Percentiles rank a stretch among this genome's conserved stretches.
phyloP scores from a whole-genome alignment of 306 rosid genomes.

The Corylus heterophylla region DNA sequence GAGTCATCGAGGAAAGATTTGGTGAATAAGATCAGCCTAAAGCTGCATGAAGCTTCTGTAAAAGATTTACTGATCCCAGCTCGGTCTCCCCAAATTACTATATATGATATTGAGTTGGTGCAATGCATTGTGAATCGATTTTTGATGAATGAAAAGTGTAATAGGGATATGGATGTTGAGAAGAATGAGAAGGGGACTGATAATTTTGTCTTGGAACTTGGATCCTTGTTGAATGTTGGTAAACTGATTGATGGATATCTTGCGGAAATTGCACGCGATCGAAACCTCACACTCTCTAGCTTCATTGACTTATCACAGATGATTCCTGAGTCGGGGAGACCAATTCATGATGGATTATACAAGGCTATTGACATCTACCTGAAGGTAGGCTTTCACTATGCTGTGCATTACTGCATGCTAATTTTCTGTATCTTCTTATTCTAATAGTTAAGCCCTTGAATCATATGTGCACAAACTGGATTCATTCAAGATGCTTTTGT shows the following conservation, averaged over 20 bases:
- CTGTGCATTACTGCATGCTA: background rate
- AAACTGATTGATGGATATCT: conserved; percentile 76
- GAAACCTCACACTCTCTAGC: conserved; percentile 54
- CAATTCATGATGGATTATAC: conserved; percentile 82
- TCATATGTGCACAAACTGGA: background rate
- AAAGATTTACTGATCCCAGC: conserved; percentile 80
- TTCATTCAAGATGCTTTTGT: background rate
- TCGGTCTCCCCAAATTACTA: conserved; percentile 60
- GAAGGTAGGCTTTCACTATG: conserved; percentile 54
- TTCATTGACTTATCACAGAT: conserved; percentile 67
- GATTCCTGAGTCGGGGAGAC: conserved; percentile 69
- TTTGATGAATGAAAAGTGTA: conserved; percentile 45
- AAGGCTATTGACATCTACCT: conserved; percentile 74
- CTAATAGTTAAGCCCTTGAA: background rate
- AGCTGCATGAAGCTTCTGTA: conserved; percentile 77
- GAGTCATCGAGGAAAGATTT: conserved; percentile 59
- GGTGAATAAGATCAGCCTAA: conserved; percentile 58
- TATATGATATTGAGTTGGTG: conserved; percentile 69
- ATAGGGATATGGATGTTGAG: conserved; percentile 35
- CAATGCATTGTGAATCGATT: conserved; percentile 55
- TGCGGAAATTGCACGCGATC: conserved; percentile 69
- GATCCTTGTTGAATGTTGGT: conserved; percentile 64
- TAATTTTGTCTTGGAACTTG: conserved; percentile 46
- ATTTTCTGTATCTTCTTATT: background rate
- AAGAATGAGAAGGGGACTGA: conserved; percentile 57